Conservation (phyloP, 257 asterid genomes). For the Nicotiana paniculata region DNA sequence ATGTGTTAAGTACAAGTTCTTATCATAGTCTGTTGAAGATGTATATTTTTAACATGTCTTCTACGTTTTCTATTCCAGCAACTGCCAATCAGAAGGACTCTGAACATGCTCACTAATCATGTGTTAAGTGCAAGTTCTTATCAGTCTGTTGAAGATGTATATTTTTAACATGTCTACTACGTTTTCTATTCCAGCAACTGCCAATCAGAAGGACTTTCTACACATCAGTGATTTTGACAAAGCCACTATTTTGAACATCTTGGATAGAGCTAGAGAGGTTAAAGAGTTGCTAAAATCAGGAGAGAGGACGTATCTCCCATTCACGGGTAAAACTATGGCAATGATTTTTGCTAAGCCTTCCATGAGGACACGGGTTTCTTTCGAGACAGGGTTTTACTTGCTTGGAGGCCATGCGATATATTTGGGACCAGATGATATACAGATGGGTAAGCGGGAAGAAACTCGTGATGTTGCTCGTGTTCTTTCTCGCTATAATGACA, state of each 20-base stretch:
- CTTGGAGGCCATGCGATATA: constrained; percentile 95
- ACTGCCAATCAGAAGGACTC: too few species aligned
- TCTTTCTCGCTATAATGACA: constrained; percentile 87
- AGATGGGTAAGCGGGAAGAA: constrained; percentile 98
- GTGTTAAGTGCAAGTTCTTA: too few species aligned
- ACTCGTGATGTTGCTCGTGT: constrained; percentile 98
- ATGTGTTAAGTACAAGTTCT: neutral
- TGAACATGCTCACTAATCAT: too few species aligned
- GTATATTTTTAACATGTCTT: too few species aligned
- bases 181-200: constrained; percentile 42
- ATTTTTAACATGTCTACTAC: neutral
- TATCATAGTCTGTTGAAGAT: neutral
- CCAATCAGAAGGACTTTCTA: constrained; percentile 71
- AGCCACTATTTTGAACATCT: constrained; percentile 60
- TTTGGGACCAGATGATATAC: constrained; percentile 89
- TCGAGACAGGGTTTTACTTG: constrained; percentile 87
- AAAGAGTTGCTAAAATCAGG: constrained; percentile 83
- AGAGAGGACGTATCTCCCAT: constrained; percentile 74
- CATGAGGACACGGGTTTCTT: constrained; percentile 94
- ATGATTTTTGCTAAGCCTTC: constrained; percentile 98
- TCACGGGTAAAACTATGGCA: constrained; percentile 85
- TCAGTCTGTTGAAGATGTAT: neutral
- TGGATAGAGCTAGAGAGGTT: constrained; percentile 78
- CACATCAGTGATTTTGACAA: constrained; percentile 83
- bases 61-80: too few species aligned